Evolutionary conservation across 2,329 filamentous ascomycete species (phyloP).

Genomic region (Albophoma yamanashiensis): DNA sequence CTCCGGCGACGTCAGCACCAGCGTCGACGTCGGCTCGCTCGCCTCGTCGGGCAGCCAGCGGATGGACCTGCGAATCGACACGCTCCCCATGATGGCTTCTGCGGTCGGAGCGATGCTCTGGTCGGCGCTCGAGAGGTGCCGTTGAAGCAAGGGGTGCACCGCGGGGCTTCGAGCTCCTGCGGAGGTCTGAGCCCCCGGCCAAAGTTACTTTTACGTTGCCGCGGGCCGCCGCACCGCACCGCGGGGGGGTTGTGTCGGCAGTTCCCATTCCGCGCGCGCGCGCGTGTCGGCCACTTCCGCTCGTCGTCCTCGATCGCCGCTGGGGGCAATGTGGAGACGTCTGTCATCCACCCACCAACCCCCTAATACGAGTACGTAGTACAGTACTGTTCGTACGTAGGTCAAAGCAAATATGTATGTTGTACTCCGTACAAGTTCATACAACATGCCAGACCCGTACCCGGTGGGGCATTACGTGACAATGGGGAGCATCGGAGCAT

Average conservation of each 20-base stretch:
- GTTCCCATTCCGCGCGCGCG: not conserved
- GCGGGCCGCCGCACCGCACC: not conserved
- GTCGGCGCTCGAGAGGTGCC: not conserved
- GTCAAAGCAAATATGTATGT: too few relatives aligned
- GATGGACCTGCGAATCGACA: conserved; percentile 49
- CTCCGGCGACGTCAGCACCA: conserved; percentile 51
- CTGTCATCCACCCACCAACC: too few relatives aligned
- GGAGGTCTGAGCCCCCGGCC: not conserved
- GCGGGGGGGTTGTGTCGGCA: not conserved
- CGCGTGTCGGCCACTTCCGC: too few relatives aligned
- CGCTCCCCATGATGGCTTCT: conserved; percentile 38
- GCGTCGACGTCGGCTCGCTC: conserved; percentile 51
- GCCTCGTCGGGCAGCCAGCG: conserved; percentile 41
- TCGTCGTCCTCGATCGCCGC: too few relatives aligned
- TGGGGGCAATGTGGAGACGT: too few relatives aligned
- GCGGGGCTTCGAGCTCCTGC: not conserved
- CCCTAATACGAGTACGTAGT: too few relatives aligned
- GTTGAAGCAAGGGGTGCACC: not conserved
- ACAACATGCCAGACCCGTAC: not conserved
- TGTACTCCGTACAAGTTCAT: too few relatives aligned
- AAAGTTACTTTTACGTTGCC: not conserved
- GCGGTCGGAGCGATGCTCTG: too few relatives aligned
- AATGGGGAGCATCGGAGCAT: too few relatives aligned
- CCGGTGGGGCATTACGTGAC: not conserved
- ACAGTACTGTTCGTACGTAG: too few relatives aligned